Evolutionary conservation across 257 asterid genomes (phyloP), one percentile per base, ranked within the genome.

Genomic region (Lithospermum erythrorhizon): DNA sequence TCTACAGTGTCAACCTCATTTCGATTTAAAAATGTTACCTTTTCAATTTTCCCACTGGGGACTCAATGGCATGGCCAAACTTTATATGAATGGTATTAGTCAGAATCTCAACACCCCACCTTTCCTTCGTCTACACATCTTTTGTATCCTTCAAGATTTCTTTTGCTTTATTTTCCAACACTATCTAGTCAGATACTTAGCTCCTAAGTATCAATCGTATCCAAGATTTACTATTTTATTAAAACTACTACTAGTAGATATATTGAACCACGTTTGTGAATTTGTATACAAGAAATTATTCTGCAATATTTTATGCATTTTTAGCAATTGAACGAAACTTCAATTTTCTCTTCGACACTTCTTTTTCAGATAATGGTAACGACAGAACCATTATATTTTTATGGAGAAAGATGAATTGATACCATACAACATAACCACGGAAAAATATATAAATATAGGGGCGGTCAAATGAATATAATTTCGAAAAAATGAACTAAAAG

Each of bases 101-200:
- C 85, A 76, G 89, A 82, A 84, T 79, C 85, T 73, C 76, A 73
- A 63, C 70, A 67, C 77, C 45, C 35, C 41, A 47, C 21, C 49
- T 41, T n/a, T 41, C 18, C 16, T 41, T 14, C 49, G 16, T 41
- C 49, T 11, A 41, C 49, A 41, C 24, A 29, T 32, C 88, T 81
- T 82, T 84, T 81, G 86, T 81, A 27, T 64, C 19, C 76, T 64
- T 54, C 74, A 83, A 80, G 87, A 59, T 61, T 59, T 65, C 55
- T 45, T 37, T 48, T 57, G 45, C 48, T 21, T 54, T 21, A n/a
- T 59, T 59, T 29, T 27, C 65, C 66, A 53, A 56, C 75, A 74
- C 69, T 61, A 55, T 61, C 73, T 66, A 0, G 65, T 49, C 25
- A 18, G 62, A 70, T 72, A 76, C 87, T 81, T 81, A 80, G 64